phyloP scores from a whole-genome alignment of 495 filamentous ascomycete genomes.

The Hapsidospora chrysogenum region DNA sequence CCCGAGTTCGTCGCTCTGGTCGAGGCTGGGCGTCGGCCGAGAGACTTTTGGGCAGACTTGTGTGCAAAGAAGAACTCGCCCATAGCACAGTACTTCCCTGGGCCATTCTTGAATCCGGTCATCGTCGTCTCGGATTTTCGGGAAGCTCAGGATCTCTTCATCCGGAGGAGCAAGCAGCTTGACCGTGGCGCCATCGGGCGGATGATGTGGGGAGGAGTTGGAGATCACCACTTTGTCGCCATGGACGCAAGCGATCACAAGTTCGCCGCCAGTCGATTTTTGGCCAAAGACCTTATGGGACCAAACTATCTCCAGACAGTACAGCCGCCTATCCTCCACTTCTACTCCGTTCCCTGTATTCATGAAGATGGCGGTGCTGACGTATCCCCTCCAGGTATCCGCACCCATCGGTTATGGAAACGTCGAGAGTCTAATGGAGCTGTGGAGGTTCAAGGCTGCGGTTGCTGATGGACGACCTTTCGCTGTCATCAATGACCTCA shows the following conservation, averaged over 20 bases:
- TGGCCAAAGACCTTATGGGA: conserved; percentile 11
- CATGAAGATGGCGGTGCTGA: neutral
- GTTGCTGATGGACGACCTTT: conserved; percentile 13
- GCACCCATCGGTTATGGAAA: conserved; percentile 10
- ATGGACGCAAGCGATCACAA: too few species aligned
- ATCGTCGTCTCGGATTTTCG: conserved; percentile 22
- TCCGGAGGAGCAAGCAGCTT: conserved; percentile 22
- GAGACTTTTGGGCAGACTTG: too few species aligned
- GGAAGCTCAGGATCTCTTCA: conserved; percentile 23
- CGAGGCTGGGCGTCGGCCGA: too few species aligned
- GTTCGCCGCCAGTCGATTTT: too few species aligned
- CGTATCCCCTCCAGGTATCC: conserved; percentile 7
- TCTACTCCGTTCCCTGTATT: neutral
- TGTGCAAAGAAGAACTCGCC: conserved; percentile 16
- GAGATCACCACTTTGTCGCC: too few species aligned
- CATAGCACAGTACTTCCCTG: conserved; percentile 19
- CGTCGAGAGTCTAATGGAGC: conserved; percentile 7
- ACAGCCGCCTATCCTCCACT: too few species aligned
- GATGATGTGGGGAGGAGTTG: too few species aligned
- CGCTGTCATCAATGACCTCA: conserved; percentile 11
- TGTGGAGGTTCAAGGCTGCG: conserved; percentile 11
- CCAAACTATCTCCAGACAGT: conserved; percentile 9
- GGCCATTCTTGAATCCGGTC: conserved; percentile 16
- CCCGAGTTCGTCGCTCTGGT: too few species aligned
- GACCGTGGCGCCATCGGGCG: conserved; percentile 15